Percentiles rank a stretch among this genome's conserved stretches.
Evolutionary conservation across 179 eudicot species (phyloP).

Genomic region (Heliamphora pulchella): DNA sequence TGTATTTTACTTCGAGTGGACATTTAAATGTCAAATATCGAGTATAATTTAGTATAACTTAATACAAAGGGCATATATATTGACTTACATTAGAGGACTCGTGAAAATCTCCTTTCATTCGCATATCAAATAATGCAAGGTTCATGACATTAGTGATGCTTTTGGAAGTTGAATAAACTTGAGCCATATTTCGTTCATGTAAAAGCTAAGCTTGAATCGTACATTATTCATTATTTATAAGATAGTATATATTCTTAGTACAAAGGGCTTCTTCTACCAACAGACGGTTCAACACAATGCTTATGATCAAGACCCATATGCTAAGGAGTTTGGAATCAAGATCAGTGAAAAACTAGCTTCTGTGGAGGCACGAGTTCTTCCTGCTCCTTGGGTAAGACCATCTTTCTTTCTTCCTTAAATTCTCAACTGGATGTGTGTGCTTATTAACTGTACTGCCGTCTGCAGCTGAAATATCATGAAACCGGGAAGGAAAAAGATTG

Average conservation of each 20-base stretch:
- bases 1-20: neutral
- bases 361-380: constrained; percentile 83
- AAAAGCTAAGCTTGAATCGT: too few relatives aligned
- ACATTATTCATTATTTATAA: too few relatives aligned
- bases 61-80: neutral
- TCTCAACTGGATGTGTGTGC: neutral
- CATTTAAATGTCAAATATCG: neutral
- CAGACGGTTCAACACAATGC: constrained; percentile 81
- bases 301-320: constrained; percentile 52
- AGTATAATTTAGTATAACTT: neutral
- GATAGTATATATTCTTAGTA: too few relatives aligned
- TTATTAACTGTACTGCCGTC: neutral
- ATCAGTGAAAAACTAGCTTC: constrained; percentile 75
- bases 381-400: neutral
- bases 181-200: neutral
- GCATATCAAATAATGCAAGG: neutral
- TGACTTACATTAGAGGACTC: neutral
- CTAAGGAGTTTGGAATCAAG: constrained; percentile 36
- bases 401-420: neutral
- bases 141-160: neutral
- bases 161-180: neutral
- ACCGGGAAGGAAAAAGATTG: constrained; percentile 86
- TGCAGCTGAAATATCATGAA: constrained; percentile 68
- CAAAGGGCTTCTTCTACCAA: constrained; percentile 1
- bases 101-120: neutral